Conservation (phyloP, 2,329 filamentous ascomycete genomes). For the Reticulascus tulasneorum region DNA sequence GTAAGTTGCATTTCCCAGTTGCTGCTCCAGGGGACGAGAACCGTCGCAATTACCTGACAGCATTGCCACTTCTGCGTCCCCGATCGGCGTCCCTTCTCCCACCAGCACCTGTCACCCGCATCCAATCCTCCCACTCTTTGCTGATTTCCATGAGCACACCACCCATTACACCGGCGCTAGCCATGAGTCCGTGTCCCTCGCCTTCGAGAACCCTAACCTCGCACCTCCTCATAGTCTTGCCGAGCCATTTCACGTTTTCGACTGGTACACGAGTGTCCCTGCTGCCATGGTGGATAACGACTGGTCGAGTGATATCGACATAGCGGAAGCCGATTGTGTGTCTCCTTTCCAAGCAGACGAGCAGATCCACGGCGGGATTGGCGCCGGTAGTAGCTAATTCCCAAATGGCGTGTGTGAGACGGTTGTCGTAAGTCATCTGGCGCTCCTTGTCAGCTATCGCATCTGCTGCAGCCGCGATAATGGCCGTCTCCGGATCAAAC, state of each 20-base stretch:
- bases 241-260: slow-evolving; percentile 92
- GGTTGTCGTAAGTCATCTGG: slow-evolving; percentile 72
- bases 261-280: slow-evolving; percentile 88
- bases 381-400: slow-evolving; percentile 84
- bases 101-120: slow-evolving; percentile 50
- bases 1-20: neutral
- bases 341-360: slow-evolving; percentile 87
- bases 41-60: neutral
- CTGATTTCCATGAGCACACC: slow-evolving; percentile 92
- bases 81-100: slow-evolving; percentile 11
- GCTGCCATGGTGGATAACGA: slow-evolving; percentile 91
- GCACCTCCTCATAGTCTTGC: slow-evolving; percentile 87
- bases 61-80: slow-evolving; percentile 11
- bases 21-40: neutral
- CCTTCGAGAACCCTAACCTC: slow-evolving; percentile 87
- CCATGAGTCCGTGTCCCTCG: slow-evolving; percentile 95
- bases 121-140: slow-evolving; percentile 90
- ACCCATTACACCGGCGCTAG: slow-evolving; percentile 88
- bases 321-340: slow-evolving; percentile 95
- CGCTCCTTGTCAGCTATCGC: slow-evolving; percentile 67
- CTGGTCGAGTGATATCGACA: slow-evolving; percentile 85
- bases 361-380: slow-evolving; percentile 88
- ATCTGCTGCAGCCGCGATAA: slow-evolving; percentile 52
- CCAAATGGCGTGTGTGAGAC: slow-evolving; percentile 92
- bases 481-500: slow-evolving; percentile 23